Base-by-base conservation (phyloP, 495 filamentous ascomycete species). In the Penicillium coffeae region DNA sequence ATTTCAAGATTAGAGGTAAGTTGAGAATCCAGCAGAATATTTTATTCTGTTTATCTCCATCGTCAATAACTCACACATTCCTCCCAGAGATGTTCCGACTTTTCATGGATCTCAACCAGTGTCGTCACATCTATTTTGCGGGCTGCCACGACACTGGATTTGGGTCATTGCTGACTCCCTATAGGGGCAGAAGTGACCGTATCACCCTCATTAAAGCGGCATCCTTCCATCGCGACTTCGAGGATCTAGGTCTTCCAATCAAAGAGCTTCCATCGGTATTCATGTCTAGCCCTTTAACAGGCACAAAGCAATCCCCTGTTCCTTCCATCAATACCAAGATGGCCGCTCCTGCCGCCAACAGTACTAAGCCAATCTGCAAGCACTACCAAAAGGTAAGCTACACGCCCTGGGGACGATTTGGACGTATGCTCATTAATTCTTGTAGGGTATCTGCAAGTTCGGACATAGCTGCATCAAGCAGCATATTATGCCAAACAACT, bases 71-170 rank as follows among this genome's bases (percentile, higher is more conserved):
- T n/a, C n/a, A n/a, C n/a, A n/a, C n/a, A n/a, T n/a, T n/a, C n/a
- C n/a, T n/a, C n/a, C n/a, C 45, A 81, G 81, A 76, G 60, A 70
- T 78, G 48, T 75, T 86, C 42, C 72, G 74, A 2, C 55, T 84
- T 3, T 84, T 80, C 55, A 73, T 66, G 4, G 72, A 83, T 20
- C 80, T 81, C 45, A 66, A 73, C 39, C 78, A 85, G 53, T 87
- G 84, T 70, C 81, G 78, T 43, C 82, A 86, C 62, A 80, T 87
- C 30, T 79, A 80, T 55, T 82, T 83, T 44, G 83, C 79, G 7
- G 77, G 75, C 30, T 86, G 82, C 51, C 81, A 86, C 45, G 81
- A 87, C 49, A 69, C 68, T 12, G 76, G 76, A 27, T 86, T 85
- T 62, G 62, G 79, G 14, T 73, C 76, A 12, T 63, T 80, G 32